Percentiles rank a stretch among this genome's conserved stretches.
Evolutionary conservation across 352 stramenopile species (phyloP).

Genomic region (Hyaloperonospora brassicae): DNA sequence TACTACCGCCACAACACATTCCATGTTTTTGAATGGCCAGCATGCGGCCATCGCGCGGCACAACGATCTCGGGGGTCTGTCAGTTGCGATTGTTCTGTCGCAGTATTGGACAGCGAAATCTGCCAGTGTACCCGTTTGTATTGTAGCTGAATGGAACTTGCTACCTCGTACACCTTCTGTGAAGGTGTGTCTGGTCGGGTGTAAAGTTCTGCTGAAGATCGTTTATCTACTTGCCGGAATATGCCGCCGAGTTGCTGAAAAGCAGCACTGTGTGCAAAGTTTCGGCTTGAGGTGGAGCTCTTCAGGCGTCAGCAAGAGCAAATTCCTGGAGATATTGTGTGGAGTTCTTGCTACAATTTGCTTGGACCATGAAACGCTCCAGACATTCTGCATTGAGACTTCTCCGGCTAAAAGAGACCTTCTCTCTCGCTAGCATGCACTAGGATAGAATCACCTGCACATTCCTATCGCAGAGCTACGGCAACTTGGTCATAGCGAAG

Average conservation of each 20-base stretch:
- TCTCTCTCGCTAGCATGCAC: neutral
- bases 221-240: conserved; percentile 7
- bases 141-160: conserved; percentile 6
- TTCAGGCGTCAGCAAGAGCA: conserved; percentile 37
- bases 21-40: too few relatives aligned
- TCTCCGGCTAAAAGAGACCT: neutral
- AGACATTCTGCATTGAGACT: conserved; percentile 21
- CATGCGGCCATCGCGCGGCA: too few relatives aligned
- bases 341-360: conserved; percentile 70
- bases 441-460: neutral
- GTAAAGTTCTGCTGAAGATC: conserved; percentile 17
- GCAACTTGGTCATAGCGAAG: too few relatives aligned
- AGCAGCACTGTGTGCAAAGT: conserved; percentile 15
- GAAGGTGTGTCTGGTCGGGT: conserved; percentile 19
- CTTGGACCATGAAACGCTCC: conserved; percentile 72
- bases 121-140: too few relatives aligned
- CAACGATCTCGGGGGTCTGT: too few relatives aligned
- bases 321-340: conserved; percentile 57
- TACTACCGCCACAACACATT: too few relatives aligned
- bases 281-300: conserved; percentile 5
- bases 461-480: too few relatives aligned
- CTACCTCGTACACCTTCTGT: conserved; percentile 14
- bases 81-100: too few relatives aligned
- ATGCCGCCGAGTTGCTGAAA: conserved; percentile 24
- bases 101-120: too few relatives aligned